phyloP scores from a whole-genome alignment of 306 rosid genomes.

The barrel medic (Medicago truncatula) region MtrunA17r5.0-ANR NC_053046.1:2178501-2179000 shows the following conservation, averaged over 20 bases:
- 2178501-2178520: slow-evolving; percentile 15
- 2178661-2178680: slow-evolving; percentile 87
- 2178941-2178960: slow-evolving; percentile 40
- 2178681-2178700: slow-evolving; percentile 67
- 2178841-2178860: slow-evolving; percentile 39
- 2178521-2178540: slow-evolving; percentile 20
- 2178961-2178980: slow-evolving; percentile 71
- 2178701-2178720: slow-evolving; percentile 66
- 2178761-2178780: slow-evolving; percentile 67
- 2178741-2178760: slow-evolving; percentile 43
- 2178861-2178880: slow-evolving; percentile 48
- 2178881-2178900: slow-evolving; percentile 47
- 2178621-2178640: slow-evolving; percentile 97
- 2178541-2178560: slow-evolving; percentile 25
- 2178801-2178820: slow-evolving; percentile 53
- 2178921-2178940: slow-evolving; percentile 42
- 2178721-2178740: slow-evolving; percentile 61
- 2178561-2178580: slow-evolving; percentile 4
- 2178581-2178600: slow-evolving; percentile 18
- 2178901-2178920: slow-evolving; percentile 50
- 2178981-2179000: slow-evolving; percentile 51
- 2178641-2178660: slow-evolving; percentile 88
- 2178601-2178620: slow-evolving; percentile 42
- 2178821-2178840: slow-evolving; percentile 41
- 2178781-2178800: slow-evolving; percentile 55